A percentile compares a stretch with the other conserved stretches of the same genome.
phyloP scores from a whole-genome alignment of 495 filamentous ascomycete genomes.

The Neurospora africana region DNA sequence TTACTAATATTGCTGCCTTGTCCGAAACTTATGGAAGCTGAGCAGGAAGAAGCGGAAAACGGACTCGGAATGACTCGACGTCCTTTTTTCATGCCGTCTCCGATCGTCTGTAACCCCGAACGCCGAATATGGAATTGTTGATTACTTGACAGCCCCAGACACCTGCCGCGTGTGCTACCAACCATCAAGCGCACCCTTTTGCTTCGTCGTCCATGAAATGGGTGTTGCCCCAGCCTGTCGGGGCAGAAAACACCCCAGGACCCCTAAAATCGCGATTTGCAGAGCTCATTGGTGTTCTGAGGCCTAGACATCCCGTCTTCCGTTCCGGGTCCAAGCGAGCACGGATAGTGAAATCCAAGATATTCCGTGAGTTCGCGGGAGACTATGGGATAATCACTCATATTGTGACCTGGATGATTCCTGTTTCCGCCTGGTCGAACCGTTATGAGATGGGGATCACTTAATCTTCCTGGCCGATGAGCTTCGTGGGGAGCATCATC shows the following conservation, averaged over 20 bases:
- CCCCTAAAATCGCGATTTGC: background rate
- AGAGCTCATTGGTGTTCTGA: background rate
- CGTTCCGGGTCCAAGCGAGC: background rate
- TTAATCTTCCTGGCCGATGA: background rate
- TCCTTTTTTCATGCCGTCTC: background rate
- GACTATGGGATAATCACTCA: background rate
- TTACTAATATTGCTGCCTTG: background rate
- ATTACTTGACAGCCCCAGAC: background rate
- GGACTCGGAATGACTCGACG: background rate
- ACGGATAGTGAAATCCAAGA: background rate
- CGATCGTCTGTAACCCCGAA: background rate
- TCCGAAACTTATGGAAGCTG: background rate
- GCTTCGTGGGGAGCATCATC: background rate
- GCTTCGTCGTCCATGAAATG: background rate
- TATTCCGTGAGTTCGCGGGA: background rate
- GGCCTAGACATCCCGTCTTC: background rate
- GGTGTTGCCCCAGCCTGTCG: background rate
- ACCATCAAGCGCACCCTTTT: background rate
- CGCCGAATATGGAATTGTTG: background rate
- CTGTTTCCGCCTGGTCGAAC: background rate
- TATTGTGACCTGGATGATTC: background rate
- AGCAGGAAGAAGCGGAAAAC: background rate
- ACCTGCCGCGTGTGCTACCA: background rate
- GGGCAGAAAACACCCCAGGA: background rate
- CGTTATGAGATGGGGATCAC: background rate